These are phyloP conservation scores for Solanum medicagineum DNA, from an alignment of 257 asterid genomes.

Conservation along the genomic window DNA sequence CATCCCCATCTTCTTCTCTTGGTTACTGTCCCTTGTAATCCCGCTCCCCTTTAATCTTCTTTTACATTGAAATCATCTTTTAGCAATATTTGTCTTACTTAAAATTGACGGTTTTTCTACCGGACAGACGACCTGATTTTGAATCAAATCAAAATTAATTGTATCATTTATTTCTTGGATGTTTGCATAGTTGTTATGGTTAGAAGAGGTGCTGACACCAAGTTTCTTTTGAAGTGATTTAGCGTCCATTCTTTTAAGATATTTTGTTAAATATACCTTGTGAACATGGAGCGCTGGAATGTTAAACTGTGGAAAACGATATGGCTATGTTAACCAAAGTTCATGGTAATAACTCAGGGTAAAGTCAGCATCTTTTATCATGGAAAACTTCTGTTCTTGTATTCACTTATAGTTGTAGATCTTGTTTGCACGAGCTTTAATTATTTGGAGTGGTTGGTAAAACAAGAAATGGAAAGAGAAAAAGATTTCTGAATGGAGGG, in stretches of 20 bases:
- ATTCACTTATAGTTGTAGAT: not conserved
- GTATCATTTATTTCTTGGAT: not conserved
- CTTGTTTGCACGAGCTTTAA: not conserved
- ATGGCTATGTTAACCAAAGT: not conserved
- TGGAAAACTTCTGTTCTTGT: not conserved
- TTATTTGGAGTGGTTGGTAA: not conserved
- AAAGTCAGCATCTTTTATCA: not conserved
- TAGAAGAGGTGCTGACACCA: not conserved
- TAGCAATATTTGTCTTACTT: not conserved
- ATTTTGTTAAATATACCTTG: not conserved
- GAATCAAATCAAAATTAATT: not conserved
- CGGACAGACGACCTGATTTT: not conserved
- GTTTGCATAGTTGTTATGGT: not conserved
- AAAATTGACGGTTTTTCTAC: not conserved
- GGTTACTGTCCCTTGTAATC: slow-evolving; percentile 78
- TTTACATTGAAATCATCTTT: not conserved
- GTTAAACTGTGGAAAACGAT: not conserved
- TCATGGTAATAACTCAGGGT: not conserved
- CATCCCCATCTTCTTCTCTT: slow-evolving; percentile 58
- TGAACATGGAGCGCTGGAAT: not conserved
- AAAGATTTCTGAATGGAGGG: not conserved
- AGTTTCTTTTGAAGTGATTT: not conserved
- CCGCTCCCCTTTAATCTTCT: not conserved
- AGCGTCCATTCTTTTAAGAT: not conserved
- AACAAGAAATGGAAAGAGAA: not conserved